Evolutionary conservation across 176 grass and related monocot genomes (phyloP), one percentile per base, ranked within the genome.

Genomic region (Musa itinerans): DNA sequence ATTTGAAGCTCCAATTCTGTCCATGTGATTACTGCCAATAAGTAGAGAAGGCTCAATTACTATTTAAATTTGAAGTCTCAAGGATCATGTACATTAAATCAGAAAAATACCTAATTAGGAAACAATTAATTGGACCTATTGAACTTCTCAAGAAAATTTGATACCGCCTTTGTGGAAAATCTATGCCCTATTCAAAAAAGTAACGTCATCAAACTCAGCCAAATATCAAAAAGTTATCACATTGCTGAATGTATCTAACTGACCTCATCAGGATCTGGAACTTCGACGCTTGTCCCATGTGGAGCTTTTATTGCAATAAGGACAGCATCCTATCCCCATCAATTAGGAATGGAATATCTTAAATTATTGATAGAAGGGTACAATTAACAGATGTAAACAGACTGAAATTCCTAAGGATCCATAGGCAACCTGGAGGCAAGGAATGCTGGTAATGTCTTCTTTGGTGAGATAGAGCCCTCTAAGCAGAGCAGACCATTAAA

Each of bases 271-370:
- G 94, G 94, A 50, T 97, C 83, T 78, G 86, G 94, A 76, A 89
- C 94, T 90, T 97, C 94, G 63, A 97, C 21, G 78, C 67, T 87
- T 8, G 94, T 93, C 58, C 94, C 94, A n/a, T 82, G 94, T 82
- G 94, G 94, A 83, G 90, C 90, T 25, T 89, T 89, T 76, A 97
- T 82, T 73, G 90, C 90, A 72, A 97, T 84, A 62, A 89, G 75
- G 76, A 83, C 93, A 43, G 80, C 79, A 87, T 72, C 80, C 94
- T 97, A 75, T 9, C 14, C 43, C 50, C 78, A 78, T 79, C 76
- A 86, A 84, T 75, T 49, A 50, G 29, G 59, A 79, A 48, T 10
- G 77, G 67, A 55, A 59, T 81, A 22, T 77, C 25, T 85, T 53
- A 15, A 67, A 65, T 65, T 65, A 24, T 13, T 65, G 22, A n/a